These are phyloP conservation scores for Claviceps monticola DNA, from an alignment of 2,329 filamentous ascomycete genomes.

Conservation along the genomic window DNA sequence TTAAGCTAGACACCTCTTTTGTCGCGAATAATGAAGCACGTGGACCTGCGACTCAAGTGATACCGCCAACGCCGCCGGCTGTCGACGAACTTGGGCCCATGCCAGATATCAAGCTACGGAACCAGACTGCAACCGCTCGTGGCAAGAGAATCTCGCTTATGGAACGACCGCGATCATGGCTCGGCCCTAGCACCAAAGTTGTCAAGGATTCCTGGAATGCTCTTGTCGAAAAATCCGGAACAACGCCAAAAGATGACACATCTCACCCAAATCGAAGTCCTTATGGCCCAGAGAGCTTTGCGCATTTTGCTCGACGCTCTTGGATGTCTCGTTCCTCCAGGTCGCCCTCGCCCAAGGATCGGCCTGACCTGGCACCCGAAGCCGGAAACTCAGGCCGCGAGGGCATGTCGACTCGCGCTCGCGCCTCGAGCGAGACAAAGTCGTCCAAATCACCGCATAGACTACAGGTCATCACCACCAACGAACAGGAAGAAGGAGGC, in stretches of 20 bases:
- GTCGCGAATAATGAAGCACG: slow-evolving; percentile 17
- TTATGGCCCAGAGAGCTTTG: slow-evolving; percentile 31
- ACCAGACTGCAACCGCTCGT: slow-evolving; percentile 11
- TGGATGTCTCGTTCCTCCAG: slow-evolving; percentile 6
- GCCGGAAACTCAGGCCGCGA: slow-evolving; percentile 10
- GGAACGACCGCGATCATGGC: slow-evolving; percentile 38
- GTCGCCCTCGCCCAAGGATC: slow-evolving; percentile 27
- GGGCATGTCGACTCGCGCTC: not conserved
- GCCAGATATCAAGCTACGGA: slow-evolving; percentile 3
- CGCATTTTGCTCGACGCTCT: slow-evolving; percentile 13
- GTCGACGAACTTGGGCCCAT: not conserved
- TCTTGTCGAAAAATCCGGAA: slow-evolving; percentile 6
- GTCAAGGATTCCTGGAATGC: slow-evolving; percentile 13
- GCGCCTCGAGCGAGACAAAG: not conserved
- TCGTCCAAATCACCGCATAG: slow-evolving; percentile 11
- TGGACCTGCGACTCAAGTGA: not conserved
- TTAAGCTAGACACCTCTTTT: slow-evolving; percentile 33
- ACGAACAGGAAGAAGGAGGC: slow-evolving; percentile 10
- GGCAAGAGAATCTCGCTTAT: slow-evolving; percentile 32
- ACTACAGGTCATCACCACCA: slow-evolving; percentile 15
- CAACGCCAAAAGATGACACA: slow-evolving; percentile 2
- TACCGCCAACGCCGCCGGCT: slow-evolving; percentile 6
- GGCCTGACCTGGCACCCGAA: slow-evolving; percentile 14
- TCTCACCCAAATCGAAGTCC: slow-evolving; percentile 19
- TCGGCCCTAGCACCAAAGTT: slow-evolving; percentile 29